Percentiles rank a stretch among this genome's conserved stretches.
These are phyloP conservation scores for Cladophialophora exuberans DNA, from an alignment of 2,329 filamentous ascomycete genomes.

Conservation along the genomic window DNA sequence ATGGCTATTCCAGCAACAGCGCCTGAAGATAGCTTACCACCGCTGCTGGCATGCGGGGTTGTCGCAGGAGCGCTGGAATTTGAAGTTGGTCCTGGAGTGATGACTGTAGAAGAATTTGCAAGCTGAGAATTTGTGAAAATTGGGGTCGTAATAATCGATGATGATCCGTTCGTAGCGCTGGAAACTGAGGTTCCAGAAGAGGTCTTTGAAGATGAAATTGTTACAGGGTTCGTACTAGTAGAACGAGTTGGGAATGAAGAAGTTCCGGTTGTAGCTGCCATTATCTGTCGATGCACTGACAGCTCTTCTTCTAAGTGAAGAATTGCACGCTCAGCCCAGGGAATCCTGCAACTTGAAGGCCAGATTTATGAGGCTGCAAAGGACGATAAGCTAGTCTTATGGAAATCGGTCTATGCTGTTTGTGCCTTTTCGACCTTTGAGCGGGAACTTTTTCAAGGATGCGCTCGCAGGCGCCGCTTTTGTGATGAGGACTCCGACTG, in stretches of 20 bases:
- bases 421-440: neutral
- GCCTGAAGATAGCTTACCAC: neutral
- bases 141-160: neutral
- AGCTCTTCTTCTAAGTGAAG: neutral
- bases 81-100: neutral
- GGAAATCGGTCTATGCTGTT: neutral
- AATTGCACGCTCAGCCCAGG: neutral
- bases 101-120: neutral
- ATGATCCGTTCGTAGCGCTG: neutral
- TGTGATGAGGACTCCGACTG: neutral
- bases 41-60: neutral
- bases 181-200: too few species aligned
- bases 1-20: neutral
- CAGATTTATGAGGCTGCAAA: neutral
- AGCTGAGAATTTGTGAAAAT: neutral
- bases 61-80: neutral
- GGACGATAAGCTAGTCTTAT: neutral
- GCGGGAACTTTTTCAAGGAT: neutral
- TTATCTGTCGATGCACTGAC: too few species aligned
- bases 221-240: too few species aligned
- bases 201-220: too few species aligned
- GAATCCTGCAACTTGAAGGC: neutral
- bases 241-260: too few species aligned
- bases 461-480: neutral
- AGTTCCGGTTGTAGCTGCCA: too few species aligned